Percentiles rank a stretch among this genome's conserved stretches.
These are phyloP conservation scores for Aspergillus alliaceus DNA, from an alignment of 2,329 filamentous ascomycete genomes.

Conservation along the genomic window DNA sequence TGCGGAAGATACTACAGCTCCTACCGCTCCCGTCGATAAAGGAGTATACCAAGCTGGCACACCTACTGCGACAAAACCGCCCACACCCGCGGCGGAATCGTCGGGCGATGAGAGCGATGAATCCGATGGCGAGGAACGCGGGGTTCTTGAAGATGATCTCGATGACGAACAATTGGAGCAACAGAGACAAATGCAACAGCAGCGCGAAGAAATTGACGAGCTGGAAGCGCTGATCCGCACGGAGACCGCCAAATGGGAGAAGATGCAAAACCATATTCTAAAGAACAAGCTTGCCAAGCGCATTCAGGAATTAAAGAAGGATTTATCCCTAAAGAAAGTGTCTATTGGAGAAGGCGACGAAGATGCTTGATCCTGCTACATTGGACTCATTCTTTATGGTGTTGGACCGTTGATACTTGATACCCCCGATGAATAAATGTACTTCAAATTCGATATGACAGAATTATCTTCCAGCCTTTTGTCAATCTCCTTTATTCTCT, in stretches of 20 bases:
- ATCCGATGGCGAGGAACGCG: constrained; percentile 36
- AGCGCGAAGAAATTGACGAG: constrained; percentile 46
- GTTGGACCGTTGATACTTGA: constrained; percentile 5
- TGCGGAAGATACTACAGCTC: constrained; percentile 23
- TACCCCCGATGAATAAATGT: constrained; percentile 9
- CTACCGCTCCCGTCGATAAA: constrained; percentile 16
- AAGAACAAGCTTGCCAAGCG: constrained; percentile 46
- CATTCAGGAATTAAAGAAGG: constrained; percentile 45
- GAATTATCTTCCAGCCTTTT: neutral
- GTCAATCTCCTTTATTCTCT: neutral
- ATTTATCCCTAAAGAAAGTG: constrained; percentile 45
- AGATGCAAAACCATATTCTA: constrained; percentile 40
- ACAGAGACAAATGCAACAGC: constrained; percentile 43
- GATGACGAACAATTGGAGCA: constrained; percentile 46
- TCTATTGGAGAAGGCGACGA: constrained; percentile 40
- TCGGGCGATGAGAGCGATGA: constrained; percentile 44
- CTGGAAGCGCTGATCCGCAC: constrained; percentile 40
- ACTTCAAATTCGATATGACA: neutral
- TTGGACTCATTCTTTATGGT: neutral
- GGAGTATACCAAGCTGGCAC: constrained; percentile 32
- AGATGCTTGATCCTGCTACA: constrained; percentile 22
- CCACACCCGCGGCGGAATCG: constrained; percentile 36
- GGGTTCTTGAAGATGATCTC: constrained; percentile 37
- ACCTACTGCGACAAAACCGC: constrained; percentile 32
- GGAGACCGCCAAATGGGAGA: constrained; percentile 42